These are phyloP conservation scores for Auriscalpium vulgare DNA, from an alignment of 768 basidiomycete genomes.

Conservation along the genomic window DNA sequence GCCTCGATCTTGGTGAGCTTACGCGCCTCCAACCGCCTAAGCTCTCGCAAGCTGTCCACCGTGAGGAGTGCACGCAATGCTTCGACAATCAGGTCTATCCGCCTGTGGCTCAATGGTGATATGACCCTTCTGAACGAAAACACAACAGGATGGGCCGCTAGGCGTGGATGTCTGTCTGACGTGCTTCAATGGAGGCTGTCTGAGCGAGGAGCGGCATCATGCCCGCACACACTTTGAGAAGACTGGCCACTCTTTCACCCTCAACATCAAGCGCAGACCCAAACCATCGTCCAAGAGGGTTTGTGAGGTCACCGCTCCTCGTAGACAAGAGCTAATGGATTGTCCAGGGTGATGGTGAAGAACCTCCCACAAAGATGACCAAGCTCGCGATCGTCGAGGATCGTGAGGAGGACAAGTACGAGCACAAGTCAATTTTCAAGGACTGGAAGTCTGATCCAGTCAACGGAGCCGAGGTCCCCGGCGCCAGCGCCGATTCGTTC, in stretches of 20 bases:
- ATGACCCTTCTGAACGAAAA: neutral
- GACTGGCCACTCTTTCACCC: slow-evolving; percentile 64
- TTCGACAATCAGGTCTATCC: slow-evolving; percentile 80
- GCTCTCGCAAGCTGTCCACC: slow-evolving; percentile 65
- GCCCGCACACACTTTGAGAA: slow-evolving; percentile 64
- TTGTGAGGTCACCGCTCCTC: slow-evolving; percentile 23
- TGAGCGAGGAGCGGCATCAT: slow-evolving; percentile 55
- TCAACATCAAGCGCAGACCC: slow-evolving; percentile 71
- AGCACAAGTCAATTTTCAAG: slow-evolving; percentile 51
- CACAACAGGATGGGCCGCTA: slow-evolving; percentile 52
- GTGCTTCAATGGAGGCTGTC: slow-evolving; percentile 94
- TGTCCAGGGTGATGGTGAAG: slow-evolving; percentile 56
- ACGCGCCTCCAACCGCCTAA: slow-evolving; percentile 45
- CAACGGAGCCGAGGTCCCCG: slow-evolving; percentile 37
- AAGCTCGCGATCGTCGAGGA: slow-evolving; percentile 86
- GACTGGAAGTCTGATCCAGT: slow-evolving; percentile 68
- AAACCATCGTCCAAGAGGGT: slow-evolving; percentile 64
- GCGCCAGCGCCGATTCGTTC: slow-evolving; percentile 32
- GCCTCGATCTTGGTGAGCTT: slow-evolving; percentile 28
- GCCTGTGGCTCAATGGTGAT: too few relatives aligned
- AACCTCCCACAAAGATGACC: slow-evolving; percentile 84
- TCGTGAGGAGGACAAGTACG: slow-evolving; percentile 85
- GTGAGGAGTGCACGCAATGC: slow-evolving; percentile 96
- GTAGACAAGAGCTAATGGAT: too few relatives aligned
- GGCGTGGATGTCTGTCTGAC: slow-evolving; percentile 86